These are phyloP conservation scores for Salix koriyanagi DNA, from an alignment of 345 rosid species.

Conservation along the genomic window DNA sequence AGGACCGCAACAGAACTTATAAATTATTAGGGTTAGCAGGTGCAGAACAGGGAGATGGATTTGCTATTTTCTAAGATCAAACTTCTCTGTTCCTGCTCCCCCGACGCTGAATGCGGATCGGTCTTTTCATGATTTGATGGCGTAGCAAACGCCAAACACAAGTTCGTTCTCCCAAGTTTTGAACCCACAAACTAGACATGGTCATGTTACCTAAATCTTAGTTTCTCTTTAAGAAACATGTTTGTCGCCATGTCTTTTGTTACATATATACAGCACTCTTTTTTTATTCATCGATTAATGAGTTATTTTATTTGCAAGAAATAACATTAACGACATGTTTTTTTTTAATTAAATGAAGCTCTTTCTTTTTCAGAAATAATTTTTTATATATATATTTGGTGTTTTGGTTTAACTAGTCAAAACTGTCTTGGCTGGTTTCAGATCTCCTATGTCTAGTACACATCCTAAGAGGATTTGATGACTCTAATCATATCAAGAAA, in stretches of 20 bases:
- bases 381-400: neutral
- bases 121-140: neutral
- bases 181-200: neutral
- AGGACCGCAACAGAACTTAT: neutral
- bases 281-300: neutral
- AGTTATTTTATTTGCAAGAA: neutral
- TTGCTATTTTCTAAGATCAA: neutral
- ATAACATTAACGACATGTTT: no score
- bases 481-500: no score
- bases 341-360: neutral
- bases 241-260: conserved; percentile 41
- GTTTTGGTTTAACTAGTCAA: neutral
- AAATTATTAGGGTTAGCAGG: no score
- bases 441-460: no score
- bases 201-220: conserved; percentile 22
- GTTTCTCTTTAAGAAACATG: conserved; percentile 53
- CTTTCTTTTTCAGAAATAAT: neutral
- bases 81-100: neutral
- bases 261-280: neutral
- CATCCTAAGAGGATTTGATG: no score
- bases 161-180: neutral
- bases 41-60: neutral
- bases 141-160: neutral
- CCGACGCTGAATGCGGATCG: conserved; percentile 10
- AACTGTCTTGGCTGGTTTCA: no score